A percentile compares a stretch with the other conserved stretches of the same genome.
phyloP scores from a whole-genome alignment of 208 protist species.

The Acanthamoeba royreba region DNA sequence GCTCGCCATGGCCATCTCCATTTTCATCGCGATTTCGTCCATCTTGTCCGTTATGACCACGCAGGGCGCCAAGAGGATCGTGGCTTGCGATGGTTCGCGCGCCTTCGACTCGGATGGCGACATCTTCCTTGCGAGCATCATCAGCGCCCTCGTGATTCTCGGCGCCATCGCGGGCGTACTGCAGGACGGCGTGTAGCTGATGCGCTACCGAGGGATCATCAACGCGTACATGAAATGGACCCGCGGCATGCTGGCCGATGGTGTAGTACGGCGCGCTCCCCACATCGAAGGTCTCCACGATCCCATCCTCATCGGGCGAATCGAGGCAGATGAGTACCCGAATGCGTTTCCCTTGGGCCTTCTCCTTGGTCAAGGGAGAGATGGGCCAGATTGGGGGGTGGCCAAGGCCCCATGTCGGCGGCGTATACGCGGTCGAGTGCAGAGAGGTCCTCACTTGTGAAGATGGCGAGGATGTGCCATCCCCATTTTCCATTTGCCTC shows the following conservation, averaged over 20 bases:
- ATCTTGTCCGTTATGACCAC: background rate
- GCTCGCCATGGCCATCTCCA: background rate
- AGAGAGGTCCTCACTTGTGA: too few species aligned
- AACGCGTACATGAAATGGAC: background rate
- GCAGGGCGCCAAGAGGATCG: too few species aligned
- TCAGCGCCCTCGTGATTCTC: background rate
- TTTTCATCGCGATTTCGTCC: background rate
- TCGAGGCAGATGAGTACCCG: background rate
- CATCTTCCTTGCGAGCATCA: background rate
- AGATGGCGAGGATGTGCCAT: too few species aligned
- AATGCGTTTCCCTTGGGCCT: background rate
- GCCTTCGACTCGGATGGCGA: background rate
- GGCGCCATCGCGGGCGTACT: background rate
- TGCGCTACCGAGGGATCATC: background rate
- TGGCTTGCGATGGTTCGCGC: too few species aligned
- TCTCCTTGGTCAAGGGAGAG: too few species aligned
- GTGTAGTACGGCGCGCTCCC: background rate
- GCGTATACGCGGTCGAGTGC: too few species aligned
- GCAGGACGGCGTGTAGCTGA: background rate
- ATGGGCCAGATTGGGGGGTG: too few species aligned
- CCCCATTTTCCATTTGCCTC: too few species aligned
- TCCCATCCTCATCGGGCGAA: background rate
- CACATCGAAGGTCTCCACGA: background rate
- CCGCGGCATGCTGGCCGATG: background rate
- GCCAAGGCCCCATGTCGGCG: too few species aligned